Conservation (phyloP, 768 basidiomycete genomes). For the Suillus subaureus region DNA sequence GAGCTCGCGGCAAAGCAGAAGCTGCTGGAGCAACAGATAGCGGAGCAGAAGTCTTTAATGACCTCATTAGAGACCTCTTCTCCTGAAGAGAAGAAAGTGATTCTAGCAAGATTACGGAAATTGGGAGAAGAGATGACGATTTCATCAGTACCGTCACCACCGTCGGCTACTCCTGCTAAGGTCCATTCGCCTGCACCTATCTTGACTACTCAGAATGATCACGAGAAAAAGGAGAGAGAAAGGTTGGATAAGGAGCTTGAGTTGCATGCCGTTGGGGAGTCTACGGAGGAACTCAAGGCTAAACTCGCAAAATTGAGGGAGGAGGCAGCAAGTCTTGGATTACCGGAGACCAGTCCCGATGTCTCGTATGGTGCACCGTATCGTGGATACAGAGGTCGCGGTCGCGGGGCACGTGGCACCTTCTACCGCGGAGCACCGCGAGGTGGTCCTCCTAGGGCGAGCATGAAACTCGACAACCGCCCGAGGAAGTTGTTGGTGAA, state of each 20-base stretch:
- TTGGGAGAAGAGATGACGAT: conserved; percentile 78
- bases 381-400: conserved; percentile 71
- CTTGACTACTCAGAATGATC: conserved; percentile 38
- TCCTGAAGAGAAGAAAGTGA: conserved; percentile 73
- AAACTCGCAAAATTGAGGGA: conserved; percentile 77
- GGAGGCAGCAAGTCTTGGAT: conserved; percentile 80
- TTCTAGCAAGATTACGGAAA: conserved; percentile 76
- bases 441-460: conserved; percentile 66
- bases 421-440: conserved; percentile 64
- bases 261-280: conserved; percentile 51
- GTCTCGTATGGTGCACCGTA: conserved; percentile 45
- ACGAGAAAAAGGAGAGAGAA: conserved; percentile 61
- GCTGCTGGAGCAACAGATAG: conserved; percentile 77
- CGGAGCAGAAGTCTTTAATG: conserved; percentile 89
- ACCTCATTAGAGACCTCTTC: conserved; percentile 62
- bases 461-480: conserved; percentile 90
- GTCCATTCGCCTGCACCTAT: conserved; percentile 29
- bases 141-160: conserved; percentile 28
- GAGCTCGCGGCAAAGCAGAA: conserved; percentile 76
- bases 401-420: conserved; percentile 56
- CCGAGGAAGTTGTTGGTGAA: conserved; percentile 80
- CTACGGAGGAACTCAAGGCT: conserved; percentile 70
- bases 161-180: conserved; percentile 32
- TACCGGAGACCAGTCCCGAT: conserved; percentile 49
- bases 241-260: conserved; percentile 86